A percentile compares a stretch with the other conserved stretches of the same genome.
These are phyloP conservation scores for Chlorella sp. DNA, from an alignment of 139 green algal genomes.

Conservation along the genomic window DNA sequence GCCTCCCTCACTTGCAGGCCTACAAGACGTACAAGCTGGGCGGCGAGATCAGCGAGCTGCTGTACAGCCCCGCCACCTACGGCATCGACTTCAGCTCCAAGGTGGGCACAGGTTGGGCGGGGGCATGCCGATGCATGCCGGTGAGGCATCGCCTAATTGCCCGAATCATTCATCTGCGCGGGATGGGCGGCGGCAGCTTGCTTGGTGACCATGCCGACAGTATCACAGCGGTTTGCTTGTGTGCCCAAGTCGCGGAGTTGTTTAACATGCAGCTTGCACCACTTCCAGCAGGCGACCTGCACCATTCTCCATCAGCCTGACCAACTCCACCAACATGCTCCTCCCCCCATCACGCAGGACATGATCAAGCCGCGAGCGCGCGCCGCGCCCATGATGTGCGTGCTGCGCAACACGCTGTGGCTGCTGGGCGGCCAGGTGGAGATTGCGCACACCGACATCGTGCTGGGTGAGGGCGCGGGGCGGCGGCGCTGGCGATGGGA, in stretches of 20 bases:
- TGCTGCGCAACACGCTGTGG: conserved; percentile 86
- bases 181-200: too few species aligned
- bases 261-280: too few species aligned
- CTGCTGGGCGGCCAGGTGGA: conserved; percentile 94
- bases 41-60: conserved; percentile 83
- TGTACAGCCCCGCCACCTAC: conserved; percentile 90
- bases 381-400: conserved; percentile 52
- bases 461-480: conserved; percentile 86
- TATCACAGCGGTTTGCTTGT: too few species aligned
- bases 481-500: too few species aligned
- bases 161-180: too few species aligned
- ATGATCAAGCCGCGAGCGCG: conserved; percentile 83
- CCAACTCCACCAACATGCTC: too few species aligned
- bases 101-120: not conserved
- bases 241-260: too few species aligned
- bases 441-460: conserved; percentile 75
- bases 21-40: conserved; percentile 86
- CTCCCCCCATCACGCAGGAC: too few species aligned
- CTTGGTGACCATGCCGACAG: too few species aligned
- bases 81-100: conserved; percentile 75
- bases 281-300: too few species aligned
- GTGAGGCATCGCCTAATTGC: too few species aligned
- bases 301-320: too few species aligned
- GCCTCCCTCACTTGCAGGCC: conserved; percentile 32
- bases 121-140: not conserved